Evolutionary conservation across 202 grass and related monocot genomes (phyloP), one percentile per base, ranked within the genome.

Genomic region (Schoenoplectus triqueter): DNA sequence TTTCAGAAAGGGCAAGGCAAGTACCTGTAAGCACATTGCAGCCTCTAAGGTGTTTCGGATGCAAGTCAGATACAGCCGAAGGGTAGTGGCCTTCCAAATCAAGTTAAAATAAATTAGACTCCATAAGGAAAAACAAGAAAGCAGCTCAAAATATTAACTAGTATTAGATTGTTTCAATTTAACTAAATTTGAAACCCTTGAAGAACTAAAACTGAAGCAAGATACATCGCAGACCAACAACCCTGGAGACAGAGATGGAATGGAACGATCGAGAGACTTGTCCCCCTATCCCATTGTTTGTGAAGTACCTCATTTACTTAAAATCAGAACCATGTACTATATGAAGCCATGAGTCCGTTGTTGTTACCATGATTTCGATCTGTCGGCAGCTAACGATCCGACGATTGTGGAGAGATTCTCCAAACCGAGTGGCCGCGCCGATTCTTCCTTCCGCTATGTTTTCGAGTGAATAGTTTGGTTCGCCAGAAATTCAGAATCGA

Each of bases 11-110:
- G 50, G 11, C 44, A 41, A 83, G 41, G 54, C 74, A 93, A 91
- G 88, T 93, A 98, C 95, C 92, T 98, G 95, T 47, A 98, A 88
- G 87, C 95, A 98, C 95, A 98, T 98, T 18, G 95, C 92, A 69
- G 92, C 95, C 56, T 98, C 95, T 46, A 98, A 87, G 45, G 95
- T 98, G 87, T 95, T 98, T 39, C 92, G 88, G 78, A 98, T 98
- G 84, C 92, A 98, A 39, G 92, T 95, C 42, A 98, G 91, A 72
- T 98, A 98, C 86, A 95, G 73, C 2, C 95, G 85, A 78, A 98
- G 85, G 7, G 92, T 82, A 86, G 90, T 95, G 14, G 95, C 92
- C 92, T 98, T 98, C 47, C 67, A 19, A 89, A 63, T 39, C 61
- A 89, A 62, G 76, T 65, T 69, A 7, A 60, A n/a, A n/a, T n/a